Base-by-base conservation (phyloP, 2,329 filamentous ascomycete genomes). In the Sporothrix phasma region DNA sequence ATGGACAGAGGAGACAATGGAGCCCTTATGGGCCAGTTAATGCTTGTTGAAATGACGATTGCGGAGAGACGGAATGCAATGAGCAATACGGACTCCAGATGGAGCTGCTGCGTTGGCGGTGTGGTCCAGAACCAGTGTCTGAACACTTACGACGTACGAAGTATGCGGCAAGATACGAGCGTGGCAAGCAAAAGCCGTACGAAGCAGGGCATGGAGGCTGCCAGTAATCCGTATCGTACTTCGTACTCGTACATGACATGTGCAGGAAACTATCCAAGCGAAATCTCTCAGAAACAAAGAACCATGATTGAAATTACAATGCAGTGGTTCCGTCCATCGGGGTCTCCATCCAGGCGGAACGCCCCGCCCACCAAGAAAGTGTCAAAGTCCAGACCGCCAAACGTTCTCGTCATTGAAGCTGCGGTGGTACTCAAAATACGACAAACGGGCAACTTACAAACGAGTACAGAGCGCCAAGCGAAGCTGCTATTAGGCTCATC, bases 381-480 rank as follows among this genome's bases (percentile, higher is more conserved):
- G 26, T 29, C 31, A 17, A 39, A 39, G 15, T 37, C 54, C 37
- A 58, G 54, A 43, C 54, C 37, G 24, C 37, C 54, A 22, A 24
- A n/a, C 31, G 19, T 54, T 58, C 13, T 26, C 37, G 29, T 41
- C 37, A 7, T 39, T 15, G 3, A 5, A n/a, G n/a, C n/a, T n/a
- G n/a, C n/a, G n/a, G n/a, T n/a, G n/a, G n/a, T n/a, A n/a, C n/a
- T n/a, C n/a, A n/a, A n/a, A n/a, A n/a, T n/a, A n/a, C n/a, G n/a
- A n/a, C n/a, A n/a, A n/a, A n/a, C n/a, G n/a, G n/a, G n/a, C n/a
- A n/a, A n/a, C n/a, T n/a, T n/a, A n/a, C n/a, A n/a, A n/a, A n/a
- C n/a, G n/a, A n/a, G n/a, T 61, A n/a, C 58, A 37, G 19, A 37
- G 29, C 29, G 58, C 58, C 58, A 61, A 61, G 58, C 56, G 41